phyloP scores from a whole-genome alignment of 495 filamentous ascomycete species.

The Tuber umbilicatum region DNA sequence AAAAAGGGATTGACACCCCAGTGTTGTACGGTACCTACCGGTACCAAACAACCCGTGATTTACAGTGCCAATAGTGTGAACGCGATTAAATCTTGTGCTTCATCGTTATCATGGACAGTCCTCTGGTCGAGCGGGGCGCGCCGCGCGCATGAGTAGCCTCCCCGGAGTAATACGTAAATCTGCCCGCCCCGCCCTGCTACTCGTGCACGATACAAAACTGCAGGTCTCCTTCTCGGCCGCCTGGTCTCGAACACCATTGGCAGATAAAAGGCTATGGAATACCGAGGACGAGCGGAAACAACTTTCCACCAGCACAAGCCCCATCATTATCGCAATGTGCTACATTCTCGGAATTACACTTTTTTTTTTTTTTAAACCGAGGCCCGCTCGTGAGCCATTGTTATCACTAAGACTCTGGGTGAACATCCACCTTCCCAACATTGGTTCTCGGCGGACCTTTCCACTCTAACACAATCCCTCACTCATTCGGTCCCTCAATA shows the following conservation, averaged over 20 bases:
- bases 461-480: too few relatives aligned
- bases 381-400: background rate
- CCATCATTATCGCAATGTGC: background rate
- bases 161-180: background rate
- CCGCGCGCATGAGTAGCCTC: background rate
- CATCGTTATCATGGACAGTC: background rate
- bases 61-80: background rate
- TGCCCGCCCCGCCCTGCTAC: background rate
- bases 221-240: background rate
- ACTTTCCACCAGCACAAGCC: background rate
- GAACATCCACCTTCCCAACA: background rate
- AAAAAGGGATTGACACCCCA: background rate
- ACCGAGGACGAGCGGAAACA: background rate
- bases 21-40: background rate
- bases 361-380: background rate
- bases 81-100: background rate
- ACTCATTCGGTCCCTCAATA: background rate
- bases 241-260: background rate
- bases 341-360: background rate
- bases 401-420: background rate
- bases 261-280: background rate
- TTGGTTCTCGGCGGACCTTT: background rate
- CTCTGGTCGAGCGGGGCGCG: background rate
- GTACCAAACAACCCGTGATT: background rate
- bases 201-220: background rate